phyloP scores from a whole-genome alignment of 2,329 filamentous ascomycete genomes.

The Diaporthe amygdali region DNA sequence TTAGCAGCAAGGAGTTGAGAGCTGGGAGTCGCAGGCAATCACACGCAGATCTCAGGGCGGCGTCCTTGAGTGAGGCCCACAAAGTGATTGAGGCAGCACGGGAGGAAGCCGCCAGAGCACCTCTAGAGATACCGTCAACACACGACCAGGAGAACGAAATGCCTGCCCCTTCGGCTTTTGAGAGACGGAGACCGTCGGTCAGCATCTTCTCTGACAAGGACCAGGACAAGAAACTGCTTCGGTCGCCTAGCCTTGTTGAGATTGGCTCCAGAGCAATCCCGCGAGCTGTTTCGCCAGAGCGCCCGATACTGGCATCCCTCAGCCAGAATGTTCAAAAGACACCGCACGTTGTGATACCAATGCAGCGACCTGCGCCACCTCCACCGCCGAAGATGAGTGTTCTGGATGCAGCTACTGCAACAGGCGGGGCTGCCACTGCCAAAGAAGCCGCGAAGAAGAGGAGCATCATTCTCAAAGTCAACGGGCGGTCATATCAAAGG shows the following conservation, averaged over 20 bases:
- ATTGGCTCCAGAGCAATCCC: slow-evolving; percentile 40
- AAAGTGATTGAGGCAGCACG: slow-evolving; percentile 35
- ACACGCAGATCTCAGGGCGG: slow-evolving; percentile 41
- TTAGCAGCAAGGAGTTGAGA: slow-evolving; percentile 53
- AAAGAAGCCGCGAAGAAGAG: slow-evolving; percentile 72
- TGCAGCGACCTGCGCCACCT: slow-evolving; percentile 68
- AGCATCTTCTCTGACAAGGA: slow-evolving; percentile 56
- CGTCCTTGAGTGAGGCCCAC: slow-evolving; percentile 38
- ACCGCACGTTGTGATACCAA: slow-evolving; percentile 46
- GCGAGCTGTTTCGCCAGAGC: slow-evolving; percentile 55
- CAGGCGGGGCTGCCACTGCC: slow-evolving; percentile 79
- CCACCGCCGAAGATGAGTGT: slow-evolving; percentile 96
- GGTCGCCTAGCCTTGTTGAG: slow-evolving; percentile 51
- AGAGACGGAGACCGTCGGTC: slow-evolving; percentile 56
- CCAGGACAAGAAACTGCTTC: slow-evolving; percentile 55
- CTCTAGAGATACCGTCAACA: slow-evolving; percentile 61
- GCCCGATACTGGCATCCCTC: slow-evolving; percentile 59
- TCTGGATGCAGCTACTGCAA: slow-evolving; percentile 86
- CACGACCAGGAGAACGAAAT: slow-evolving; percentile 85
- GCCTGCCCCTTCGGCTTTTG: slow-evolving; percentile 68
- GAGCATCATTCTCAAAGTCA: slow-evolving; percentile 83
- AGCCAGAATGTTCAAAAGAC: slow-evolving; percentile 61
- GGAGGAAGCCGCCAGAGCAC: slow-evolving; percentile 44
- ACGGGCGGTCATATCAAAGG: slow-evolving; percentile 88
- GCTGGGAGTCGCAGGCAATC: slow-evolving; percentile 46